Percentiles rank a stretch among this genome's conserved stretches.
Conservation (phyloP, 2,329 filamentous ascomycete genomes). For the Penicillium thymicola region DNA sequence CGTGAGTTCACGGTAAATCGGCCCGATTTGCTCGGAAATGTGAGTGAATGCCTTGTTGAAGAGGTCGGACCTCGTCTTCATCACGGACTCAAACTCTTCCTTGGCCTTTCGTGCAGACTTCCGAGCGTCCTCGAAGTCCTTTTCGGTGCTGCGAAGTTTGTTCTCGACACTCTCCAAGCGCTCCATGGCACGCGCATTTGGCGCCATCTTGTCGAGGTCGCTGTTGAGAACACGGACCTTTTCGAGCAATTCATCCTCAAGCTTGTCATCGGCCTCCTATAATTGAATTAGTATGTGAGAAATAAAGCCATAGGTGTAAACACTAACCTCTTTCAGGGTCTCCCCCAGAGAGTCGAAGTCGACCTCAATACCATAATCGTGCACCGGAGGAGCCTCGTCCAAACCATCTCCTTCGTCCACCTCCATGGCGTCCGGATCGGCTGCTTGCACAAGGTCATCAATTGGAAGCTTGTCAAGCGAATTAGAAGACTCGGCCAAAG, state of each 20-base stretch:
- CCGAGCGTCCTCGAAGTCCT: slow-evolving; percentile 84
- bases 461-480: slow-evolving; percentile 79
- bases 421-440: slow-evolving; percentile 88
- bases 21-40: slow-evolving; percentile 89
- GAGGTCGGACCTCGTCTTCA: slow-evolving; percentile 77
- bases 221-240: slow-evolving; percentile 69
- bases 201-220: slow-evolving; percentile 90
- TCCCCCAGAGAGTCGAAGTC: slow-evolving; percentile 80
- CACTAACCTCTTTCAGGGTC: slow-evolving; percentile 71
- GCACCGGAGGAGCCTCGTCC: slow-evolving; percentile 61
- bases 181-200: slow-evolving; percentile 94
- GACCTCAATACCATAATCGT: slow-evolving; percentile 88
- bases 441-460: slow-evolving; percentile 69
- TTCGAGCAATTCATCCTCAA: slow-evolving; percentile 74
- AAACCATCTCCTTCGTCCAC: slow-evolving; percentile 64
- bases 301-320: not conserved
- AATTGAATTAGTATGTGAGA: slow-evolving; percentile 7
- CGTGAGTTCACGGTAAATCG: slow-evolving; percentile 93
- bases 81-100: slow-evolving; percentile 78
- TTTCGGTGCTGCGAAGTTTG: slow-evolving; percentile 77
- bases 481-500: slow-evolving; percentile 67
- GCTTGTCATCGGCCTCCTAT: slow-evolving; percentile 64
- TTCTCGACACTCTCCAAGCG: slow-evolving; percentile 81
- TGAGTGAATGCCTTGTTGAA: slow-evolving; percentile 96
- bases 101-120: slow-evolving; percentile 69